Evolutionary conservation across 805 yeast genomes (phyloP), one percentile per base, ranked within the genome.

Genomic region (Candida xiaguanensis): DNA sequence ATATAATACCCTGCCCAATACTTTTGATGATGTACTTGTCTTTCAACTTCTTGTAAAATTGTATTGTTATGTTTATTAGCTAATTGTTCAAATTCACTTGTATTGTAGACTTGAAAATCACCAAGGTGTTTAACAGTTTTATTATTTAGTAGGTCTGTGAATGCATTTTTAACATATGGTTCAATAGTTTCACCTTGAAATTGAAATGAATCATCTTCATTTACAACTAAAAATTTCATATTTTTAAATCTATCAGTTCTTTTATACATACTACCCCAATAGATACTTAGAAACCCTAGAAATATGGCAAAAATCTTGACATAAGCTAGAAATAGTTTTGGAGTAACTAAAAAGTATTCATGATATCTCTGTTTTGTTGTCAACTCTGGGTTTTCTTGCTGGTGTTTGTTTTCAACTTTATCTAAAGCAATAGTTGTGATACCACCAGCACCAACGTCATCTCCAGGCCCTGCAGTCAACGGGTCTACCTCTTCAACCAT

Each of bases 251-350:
- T 48, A 17, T 34, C 33, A 19, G 51, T 45, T 13, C 70, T 50
- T n/a, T 43, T 45, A 44, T 53, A 62, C 30, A 55, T 37, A 6
- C 65, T 47, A 5, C 65, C 70, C 70, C 70, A 65, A 42, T 64
- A 65, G 8, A 64, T 44, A n/a, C 65, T 53, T 29, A 65, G 51
- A 5, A 61, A 40, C 7, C 56, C 64, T n/a, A 59, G 38, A 40
- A 56, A 58, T 29, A 52, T 31, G 35, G 40, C 31, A 41, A 56
- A 49, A 20, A 60, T 40, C 31, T 42, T 34, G 34, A 56, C 33
- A 37, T 51, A 55, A 13, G 52, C 56, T 16, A 33, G 34, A 30
- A 41, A 18, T 18, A 57, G 50, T 38, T 41, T 42, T 34, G 46
- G 40, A 8, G 30, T 16, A 9, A 36, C 40, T 14, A 16, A 14